Evolutionary conservation across 495 filamentous ascomycete species (phyloP).

Genomic region (Penicillium fimorum): DNA sequence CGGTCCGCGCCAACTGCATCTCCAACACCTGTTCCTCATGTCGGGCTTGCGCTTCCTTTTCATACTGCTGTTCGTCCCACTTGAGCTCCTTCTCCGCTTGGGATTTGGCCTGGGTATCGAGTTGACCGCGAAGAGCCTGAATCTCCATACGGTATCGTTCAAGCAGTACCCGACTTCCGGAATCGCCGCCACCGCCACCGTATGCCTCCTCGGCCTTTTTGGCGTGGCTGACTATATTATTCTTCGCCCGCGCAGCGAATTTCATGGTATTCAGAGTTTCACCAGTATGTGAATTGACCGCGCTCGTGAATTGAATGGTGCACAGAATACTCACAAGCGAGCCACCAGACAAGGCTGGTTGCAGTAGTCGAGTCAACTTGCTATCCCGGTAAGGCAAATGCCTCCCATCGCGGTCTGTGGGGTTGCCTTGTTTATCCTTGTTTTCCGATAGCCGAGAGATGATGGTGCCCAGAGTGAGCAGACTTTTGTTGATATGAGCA

Average conservation of each 20-base stretch:
- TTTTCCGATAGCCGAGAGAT: conserved; percentile 82
- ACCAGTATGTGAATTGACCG: conserved; percentile 64
- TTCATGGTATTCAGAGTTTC: conserved; percentile 97
- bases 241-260: conserved; percentile 94
- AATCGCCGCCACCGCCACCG: conserved; percentile 66
- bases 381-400: conserved; percentile 96
- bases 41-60: conserved; percentile 77
- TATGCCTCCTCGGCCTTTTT: conserved; percentile 92
- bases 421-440: conserved; percentile 78
- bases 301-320: conserved; percentile 78
- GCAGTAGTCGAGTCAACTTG: conserved; percentile 90
- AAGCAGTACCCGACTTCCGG: conserved; percentile 80
- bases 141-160: conserved; percentile 97
- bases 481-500: conserved; percentile 96
- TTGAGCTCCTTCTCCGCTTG: conserved; percentile 66
- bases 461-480: conserved; percentile 92
- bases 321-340: conserved; percentile 96
- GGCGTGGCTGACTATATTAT: conserved; percentile 95
- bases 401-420: conserved; percentile 74
- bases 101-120: conserved; percentile 73
- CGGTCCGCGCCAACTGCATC: conserved; percentile 94
- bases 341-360: conserved; percentile 89
- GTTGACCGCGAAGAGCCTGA: conserved; percentile 71
- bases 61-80: conserved; percentile 67
- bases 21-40: conserved; percentile 98